phyloP scores from a whole-genome alignment of 768 basidiomycete genomes.

The Mycena capillaripes region DNA sequence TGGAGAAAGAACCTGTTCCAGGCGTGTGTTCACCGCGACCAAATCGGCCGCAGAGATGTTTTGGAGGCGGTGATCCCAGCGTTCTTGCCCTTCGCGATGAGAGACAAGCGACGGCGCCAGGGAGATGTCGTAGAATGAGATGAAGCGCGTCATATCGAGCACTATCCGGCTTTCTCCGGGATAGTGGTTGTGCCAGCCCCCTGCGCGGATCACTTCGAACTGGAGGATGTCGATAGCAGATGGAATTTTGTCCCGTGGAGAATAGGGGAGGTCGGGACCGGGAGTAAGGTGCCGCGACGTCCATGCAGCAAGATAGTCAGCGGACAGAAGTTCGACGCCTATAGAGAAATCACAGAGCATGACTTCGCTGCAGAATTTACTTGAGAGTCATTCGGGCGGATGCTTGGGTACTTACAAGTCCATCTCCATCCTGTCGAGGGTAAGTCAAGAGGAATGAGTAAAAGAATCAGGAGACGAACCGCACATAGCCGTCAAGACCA shows the following conservation, averaged over 20 bases:
- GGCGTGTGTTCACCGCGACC: not conserved
- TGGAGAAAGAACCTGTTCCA: not conserved
- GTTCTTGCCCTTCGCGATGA: not conserved
- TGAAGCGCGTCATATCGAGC: not conserved
- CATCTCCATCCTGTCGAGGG: conserved; percentile 38
- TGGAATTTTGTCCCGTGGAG: too few species aligned
- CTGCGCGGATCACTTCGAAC: too few species aligned
- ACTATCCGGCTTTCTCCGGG: not conserved
- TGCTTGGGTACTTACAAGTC: conserved; percentile 47
- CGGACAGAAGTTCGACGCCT: conserved; percentile 45
- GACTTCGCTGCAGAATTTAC: conserved; percentile 46
- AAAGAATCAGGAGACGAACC: not conserved
- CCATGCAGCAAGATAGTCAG: conserved; percentile 32
- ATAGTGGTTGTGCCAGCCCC: too few species aligned
- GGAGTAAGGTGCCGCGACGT: not conserved
- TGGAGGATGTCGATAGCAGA: too few species aligned
- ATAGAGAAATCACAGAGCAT: too few species aligned
- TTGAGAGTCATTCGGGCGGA: too few species aligned
- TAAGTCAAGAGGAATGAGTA: not conserved
- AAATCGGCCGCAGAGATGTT: not conserved
- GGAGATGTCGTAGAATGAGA: not conserved
- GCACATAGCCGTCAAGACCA: conserved; percentile 12
- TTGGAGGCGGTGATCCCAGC: not conserved
- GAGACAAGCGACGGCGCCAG: not conserved
- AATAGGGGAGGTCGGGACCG: too few species aligned